Evolutionary conservation across 768 basidiomycete genomes (phyloP).

Genomic region (Amanita thiersii): DNA sequence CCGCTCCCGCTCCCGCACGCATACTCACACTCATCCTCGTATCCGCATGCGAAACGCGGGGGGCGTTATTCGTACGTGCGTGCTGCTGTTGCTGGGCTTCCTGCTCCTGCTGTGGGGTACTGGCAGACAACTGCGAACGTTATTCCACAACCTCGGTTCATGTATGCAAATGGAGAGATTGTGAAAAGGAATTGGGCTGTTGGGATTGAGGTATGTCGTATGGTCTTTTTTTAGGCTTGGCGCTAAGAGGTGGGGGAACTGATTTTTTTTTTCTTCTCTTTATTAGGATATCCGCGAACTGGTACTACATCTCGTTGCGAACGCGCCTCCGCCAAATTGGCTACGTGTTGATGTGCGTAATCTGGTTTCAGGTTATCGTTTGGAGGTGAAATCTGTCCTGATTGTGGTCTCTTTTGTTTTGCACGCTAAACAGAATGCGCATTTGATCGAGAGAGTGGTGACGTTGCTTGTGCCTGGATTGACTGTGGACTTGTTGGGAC

Average conservation of each 20-base stretch:
- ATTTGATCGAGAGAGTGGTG: constrained; percentile 71
- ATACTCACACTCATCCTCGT: too few species aligned
- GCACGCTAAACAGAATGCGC: constrained; percentile 61
- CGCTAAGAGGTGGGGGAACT: background rate
- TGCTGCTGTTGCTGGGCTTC: too few species aligned
- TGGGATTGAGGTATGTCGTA: constrained; percentile 62
- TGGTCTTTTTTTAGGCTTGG: background rate
- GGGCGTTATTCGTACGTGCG: too few species aligned
- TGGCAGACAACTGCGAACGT: too few species aligned
- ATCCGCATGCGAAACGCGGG: constrained; percentile 26
- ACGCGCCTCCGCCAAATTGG: constrained; percentile 83
- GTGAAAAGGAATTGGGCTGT: constrained; percentile 63
- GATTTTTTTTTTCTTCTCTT: background rate
- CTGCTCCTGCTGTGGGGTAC: too few species aligned
- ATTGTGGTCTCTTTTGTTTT: too few species aligned
- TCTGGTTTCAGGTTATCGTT: too few species aligned
- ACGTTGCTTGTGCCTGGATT: constrained; percentile 82
- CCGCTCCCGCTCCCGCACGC: too few species aligned
- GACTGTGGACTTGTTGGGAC: constrained; percentile 59
- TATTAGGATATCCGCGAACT: constrained; percentile 82
- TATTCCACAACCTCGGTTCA: constrained; percentile 69
- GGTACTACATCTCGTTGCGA: constrained; percentile 71
- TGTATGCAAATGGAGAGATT: constrained; percentile 78
- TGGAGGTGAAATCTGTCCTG: too few species aligned
- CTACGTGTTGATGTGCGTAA: constrained; percentile 67